Evolutionary conservation across 768 basidiomycete genomes (phyloP), one percentile per base, ranked within the genome.

Genomic region (Leccinum variicolor): DNA sequence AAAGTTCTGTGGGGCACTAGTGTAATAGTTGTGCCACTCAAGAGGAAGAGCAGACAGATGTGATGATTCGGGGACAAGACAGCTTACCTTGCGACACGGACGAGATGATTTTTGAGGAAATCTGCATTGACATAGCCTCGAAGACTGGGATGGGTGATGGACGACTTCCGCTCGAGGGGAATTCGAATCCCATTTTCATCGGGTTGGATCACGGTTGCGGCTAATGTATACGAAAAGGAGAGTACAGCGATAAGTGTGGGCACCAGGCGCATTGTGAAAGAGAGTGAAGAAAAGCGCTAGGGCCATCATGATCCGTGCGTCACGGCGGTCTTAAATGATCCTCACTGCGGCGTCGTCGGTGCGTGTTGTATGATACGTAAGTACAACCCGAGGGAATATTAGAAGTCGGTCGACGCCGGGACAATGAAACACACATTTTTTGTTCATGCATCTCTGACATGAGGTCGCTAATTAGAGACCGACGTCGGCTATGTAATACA

Each of bases 81-180:
- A 36, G 61, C 67, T 56, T 36, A 73, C 71, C n/a, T 48, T n/a
- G 45, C 47, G 46, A 71, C 29, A 10, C 4, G 47, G 41, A 36
- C 41, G 28, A 71, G 14, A 39, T 73, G 60, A 2, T 11, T 15
- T 49, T 51, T 60, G 47, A 73, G 49, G 25, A 62, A 55, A 13
- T 59, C 34, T 25, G 25, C 46, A 31, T 59, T 46, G 36, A 57
- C 60, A 46, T 15, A 28, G 15, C 58, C 51, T 13, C 25, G 45
- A 26, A 49, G 51, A 49, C 29, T 45, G 8, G 13, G 23, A 48
- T 54, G 51, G 26, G 47, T 52, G 49, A 67, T 21, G 57, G 56
- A 31, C 50, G 61, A 56, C 19, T 52, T 64, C 19, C 70, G 69
- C 50, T 65, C 49, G 17, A 71, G 70, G 49, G 62, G 60, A 13